Base-by-base conservation (phyloP, 2,329 filamentous ascomycete species). In the Penicillium sp. region DNA sequence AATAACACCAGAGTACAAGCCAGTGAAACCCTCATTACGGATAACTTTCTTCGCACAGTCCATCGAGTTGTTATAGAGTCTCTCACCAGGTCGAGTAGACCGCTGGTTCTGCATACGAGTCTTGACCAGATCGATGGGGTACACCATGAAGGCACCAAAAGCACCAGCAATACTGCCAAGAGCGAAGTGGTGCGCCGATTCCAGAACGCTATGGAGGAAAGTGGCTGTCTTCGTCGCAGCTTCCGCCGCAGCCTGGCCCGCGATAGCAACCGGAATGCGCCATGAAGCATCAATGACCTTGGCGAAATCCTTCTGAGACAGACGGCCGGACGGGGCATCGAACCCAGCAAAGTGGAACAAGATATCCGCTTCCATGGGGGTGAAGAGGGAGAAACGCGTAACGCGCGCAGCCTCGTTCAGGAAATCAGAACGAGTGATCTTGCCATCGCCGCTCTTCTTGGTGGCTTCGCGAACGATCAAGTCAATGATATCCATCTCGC, bases 141-240 rank as follows among this genome's bases (percentile, higher is more conserved):
- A 99, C 47, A 99, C 94, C 91, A 99, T 97, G 72, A 99, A 97
- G 10, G 94, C 94, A 71, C 94, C 94, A 69, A 99, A 99, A 8
- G 94, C 94, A 75, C 94, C 94, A 7, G 94, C 94, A 62, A 96
- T 62, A 70, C 89, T 91, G 53, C 94, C 94, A 6, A 99, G 84
- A 3, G 79, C 85, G 70, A 99, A 99, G 79, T 96, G 92, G 74
- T 97, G 95, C 2, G 80, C 84, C 1, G 92, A 96, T 68, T 92
- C 89, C 12, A 90, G 74, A 26, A 91, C 69, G 49, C 83, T 78
- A 57, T 85, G 76, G 13, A 95, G 62, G 55, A 91, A 62, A 53
- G 80, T 77, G 63, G 80, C 77, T 9, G 82, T 78, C 26, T 73
- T 78, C 3, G 83, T 78, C 54, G 83, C 83, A 1, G 80, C 80